Evolutionary conservation across 169 alveolate genomes (phyloP).

Genomic region (Cryptosporidium felis): DNA sequence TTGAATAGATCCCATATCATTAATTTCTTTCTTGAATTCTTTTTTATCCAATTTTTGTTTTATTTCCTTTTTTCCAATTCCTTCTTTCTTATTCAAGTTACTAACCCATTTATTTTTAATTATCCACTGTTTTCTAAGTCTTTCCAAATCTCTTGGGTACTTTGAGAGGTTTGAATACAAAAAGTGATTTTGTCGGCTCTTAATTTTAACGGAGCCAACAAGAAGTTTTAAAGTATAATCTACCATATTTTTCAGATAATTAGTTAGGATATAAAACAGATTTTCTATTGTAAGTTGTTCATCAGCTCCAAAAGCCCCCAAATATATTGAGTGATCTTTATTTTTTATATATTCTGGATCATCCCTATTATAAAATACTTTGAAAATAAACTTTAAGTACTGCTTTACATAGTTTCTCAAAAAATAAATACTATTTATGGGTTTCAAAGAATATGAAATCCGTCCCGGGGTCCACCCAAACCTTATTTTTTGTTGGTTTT

Average conservation of each 20-base stretch:
- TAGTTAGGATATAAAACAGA: background rate
- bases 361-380: background rate
- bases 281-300: background rate
- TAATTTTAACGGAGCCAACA: background rate
- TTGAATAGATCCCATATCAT: too few relatives aligned
- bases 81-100: background rate
- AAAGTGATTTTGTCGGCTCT: background rate
- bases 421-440: background rate
- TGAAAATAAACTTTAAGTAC: background rate
- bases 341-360: conserved; percentile 29
- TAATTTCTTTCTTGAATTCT: too few relatives aligned
- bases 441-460: conserved; percentile 17
- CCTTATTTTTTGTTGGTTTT: background rate
- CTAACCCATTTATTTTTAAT: conserved; percentile 1
- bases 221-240: conserved; percentile 7
- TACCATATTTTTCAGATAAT: background rate
- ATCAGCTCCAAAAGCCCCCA: background rate
- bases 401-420: conserved; percentile 46
- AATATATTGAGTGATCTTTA: conserved; percentile 20
- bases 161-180: background rate
- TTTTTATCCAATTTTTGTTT: too few relatives aligned
- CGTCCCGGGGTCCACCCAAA: conserved; percentile 13
- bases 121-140: conserved; percentile 10
- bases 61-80: background rate
- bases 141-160: background rate